Evolutionary conservation across 352 stramenopile genomes (phyloP), one percentile per base, ranked within the genome.

Genomic region (Pythium graminicola): DNA sequence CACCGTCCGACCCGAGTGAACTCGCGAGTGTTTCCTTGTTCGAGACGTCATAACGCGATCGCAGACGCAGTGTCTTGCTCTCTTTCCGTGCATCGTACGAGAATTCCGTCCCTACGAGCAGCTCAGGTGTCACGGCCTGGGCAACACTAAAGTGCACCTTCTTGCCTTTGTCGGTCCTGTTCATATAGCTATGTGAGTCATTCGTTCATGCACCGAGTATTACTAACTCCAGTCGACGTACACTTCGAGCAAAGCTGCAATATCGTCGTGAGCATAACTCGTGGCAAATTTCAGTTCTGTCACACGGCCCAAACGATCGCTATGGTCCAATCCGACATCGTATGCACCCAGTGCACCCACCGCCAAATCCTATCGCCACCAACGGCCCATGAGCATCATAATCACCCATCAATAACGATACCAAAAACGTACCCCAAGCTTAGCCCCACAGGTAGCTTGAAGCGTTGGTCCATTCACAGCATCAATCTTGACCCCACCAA

Each of bases 301-400:
- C 35, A 88, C 73, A 24, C 73, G 69, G 0, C 80, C 80, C 0
- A 85, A 62, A 31, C 76, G 64, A 57, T 90, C 80, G 44, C 76
- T 88, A 58, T 88, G 73, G 64, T 90, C 80, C 14, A 90, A 53
- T 32, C 80, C 80, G 20, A 90, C 80, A 57, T 90, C 80, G 43
- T 90, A 90, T 6, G 76, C 76, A n/a, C 71, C 77, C 16, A 85
- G 57, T 7, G 79, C 46, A 0, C 74, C 79, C 3, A 85, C 11
- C 0, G 68, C 65, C 17, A 85, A 22, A 8, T 72, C 58, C 51
- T 80, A 46, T 16, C 44, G 6, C 2, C 3, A 9, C 2, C 31
- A 23, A 47, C 35, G 19, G 6, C 28, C 17, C 45, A 45, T 17
- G 22, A 54, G 6, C 17, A 42, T 51, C 33, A 23, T 23, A n/a